Evolutionary conservation across 2,329 filamentous ascomycete genomes (phyloP).

Genomic region (Diaporthe velutina): DNA sequence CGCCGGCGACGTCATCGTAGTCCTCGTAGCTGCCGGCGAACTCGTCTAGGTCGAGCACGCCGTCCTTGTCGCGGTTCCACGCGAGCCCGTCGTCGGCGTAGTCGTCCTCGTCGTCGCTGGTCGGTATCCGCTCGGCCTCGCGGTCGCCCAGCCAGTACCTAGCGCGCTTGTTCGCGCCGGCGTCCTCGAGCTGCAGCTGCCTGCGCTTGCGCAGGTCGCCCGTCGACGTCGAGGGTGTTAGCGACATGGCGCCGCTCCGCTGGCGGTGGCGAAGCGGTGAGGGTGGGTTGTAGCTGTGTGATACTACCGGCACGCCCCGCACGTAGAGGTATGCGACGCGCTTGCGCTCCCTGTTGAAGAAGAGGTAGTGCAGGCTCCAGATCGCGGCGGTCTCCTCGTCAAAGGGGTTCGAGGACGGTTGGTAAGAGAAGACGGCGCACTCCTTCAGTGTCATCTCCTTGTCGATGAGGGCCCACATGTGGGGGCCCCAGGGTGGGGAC

Average conservation of each 20-base stretch:
- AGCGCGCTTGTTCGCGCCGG: conserved; percentile 82
- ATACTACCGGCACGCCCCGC: conserved; percentile 85
- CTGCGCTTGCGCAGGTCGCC: conserved; percentile 43
- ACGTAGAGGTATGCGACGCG: conserved; percentile 95
- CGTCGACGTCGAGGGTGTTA: conserved; percentile 44
- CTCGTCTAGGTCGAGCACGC: conserved; percentile 67
- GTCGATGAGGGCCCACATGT: conserved; percentile 93
- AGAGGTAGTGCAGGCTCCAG: conserved; percentile 97
- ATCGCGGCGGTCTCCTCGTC: conserved; percentile 93
- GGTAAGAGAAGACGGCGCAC: conserved; percentile 91
- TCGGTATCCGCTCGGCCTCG: conserved; percentile 60
- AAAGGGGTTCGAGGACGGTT: conserved; percentile 90
- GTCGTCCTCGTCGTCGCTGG: conserved; percentile 62
- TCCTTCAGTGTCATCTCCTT: conserved; percentile 94
- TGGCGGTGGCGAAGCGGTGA: conserved; percentile 50
- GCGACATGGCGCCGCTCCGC: conserved; percentile 49
- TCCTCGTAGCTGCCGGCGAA: conserved; percentile 62
- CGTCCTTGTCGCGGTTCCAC: conserved; percentile 71
- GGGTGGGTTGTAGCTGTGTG: conserved; percentile 67
- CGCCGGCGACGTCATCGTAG: conserved; percentile 60
- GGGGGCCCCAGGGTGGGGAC: conserved; percentile 80
- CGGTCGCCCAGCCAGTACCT: conserved; percentile 88
- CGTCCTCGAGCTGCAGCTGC: conserved; percentile 46
- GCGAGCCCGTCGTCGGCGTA: conserved; percentile 63
- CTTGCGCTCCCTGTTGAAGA: conserved; percentile 94